These are phyloP conservation scores for Vanilla planifolia DNA, from an alignment of 106 monocot species.

Conservation along the genomic window DNA sequence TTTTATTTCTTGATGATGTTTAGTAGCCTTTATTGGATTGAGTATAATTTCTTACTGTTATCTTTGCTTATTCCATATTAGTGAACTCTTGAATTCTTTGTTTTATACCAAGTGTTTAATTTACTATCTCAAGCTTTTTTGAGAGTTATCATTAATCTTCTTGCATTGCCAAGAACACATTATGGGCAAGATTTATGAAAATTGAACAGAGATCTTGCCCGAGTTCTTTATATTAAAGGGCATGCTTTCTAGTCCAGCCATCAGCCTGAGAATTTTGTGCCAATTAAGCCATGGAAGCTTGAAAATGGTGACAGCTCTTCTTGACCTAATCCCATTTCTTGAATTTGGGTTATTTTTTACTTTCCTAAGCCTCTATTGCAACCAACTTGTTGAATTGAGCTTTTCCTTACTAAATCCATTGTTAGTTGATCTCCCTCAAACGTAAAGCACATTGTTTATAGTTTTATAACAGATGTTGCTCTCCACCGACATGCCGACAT, in stretches of 20 bases:
- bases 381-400: neutral
- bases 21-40: too few species aligned
- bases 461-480: constrained; percentile 55
- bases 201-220: constrained; percentile 87
- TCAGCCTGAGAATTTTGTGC: constrained; percentile 84
- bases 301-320: constrained; percentile 87
- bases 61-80: too few species aligned
- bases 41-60: too few species aligned
- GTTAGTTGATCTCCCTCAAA: neutral
- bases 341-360: constrained; percentile 55
- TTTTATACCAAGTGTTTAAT: too few species aligned
- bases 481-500: constrained; percentile 84
- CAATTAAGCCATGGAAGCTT: constrained; percentile 78
- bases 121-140: too few species aligned
- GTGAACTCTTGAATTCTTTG: too few species aligned
- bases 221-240: constrained; percentile 73
- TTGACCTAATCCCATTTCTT: constrained; percentile 96
- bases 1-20: too few species aligned
- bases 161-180: neutral
- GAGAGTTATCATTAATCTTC: neutral
- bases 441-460: too few species aligned
- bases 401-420: neutral
- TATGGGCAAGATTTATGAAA: constrained; percentile 80
- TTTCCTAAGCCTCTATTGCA: neutral
- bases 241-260: constrained; percentile 67